phyloP scores from a whole-genome alignment of 805 yeast genomes.

The Hermanozyma aechmeae region DNA sequence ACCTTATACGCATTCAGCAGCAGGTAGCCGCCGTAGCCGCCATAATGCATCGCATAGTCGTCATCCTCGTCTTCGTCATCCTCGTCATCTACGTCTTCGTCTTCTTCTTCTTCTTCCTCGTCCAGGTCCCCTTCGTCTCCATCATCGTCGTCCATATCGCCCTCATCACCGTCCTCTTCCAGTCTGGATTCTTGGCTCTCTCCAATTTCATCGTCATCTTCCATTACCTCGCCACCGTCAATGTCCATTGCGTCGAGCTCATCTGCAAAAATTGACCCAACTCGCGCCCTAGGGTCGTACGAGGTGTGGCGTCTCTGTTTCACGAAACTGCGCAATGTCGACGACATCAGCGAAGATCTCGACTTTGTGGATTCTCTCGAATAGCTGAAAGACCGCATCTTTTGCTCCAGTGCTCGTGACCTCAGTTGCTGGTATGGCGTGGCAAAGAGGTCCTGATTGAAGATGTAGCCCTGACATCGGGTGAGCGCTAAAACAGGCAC shows the following conservation, averaged over 20 bases:
- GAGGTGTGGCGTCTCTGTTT: conserved; percentile 22
- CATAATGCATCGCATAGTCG: no score
- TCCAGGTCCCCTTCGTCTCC: no score
- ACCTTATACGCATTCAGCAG: no score
- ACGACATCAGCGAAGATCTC: neutral
- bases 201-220: neutral
- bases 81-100: no score
- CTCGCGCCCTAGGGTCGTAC: conserved; percentile 15
- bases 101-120: no score
- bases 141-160: no score
- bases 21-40: no score
- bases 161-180: no score
- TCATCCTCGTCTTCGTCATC: no score
- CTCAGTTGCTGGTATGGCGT: conserved; percentile 54
- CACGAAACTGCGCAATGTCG: neutral
- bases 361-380: conserved; percentile 1
- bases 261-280: no score
- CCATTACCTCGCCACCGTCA: conserved; percentile 2
- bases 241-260: conserved; percentile 5
- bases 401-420: conserved; percentile 24
- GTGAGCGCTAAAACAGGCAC: conserved; percentile 36
- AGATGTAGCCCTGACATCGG: conserved; percentile 65
- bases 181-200: neutral
- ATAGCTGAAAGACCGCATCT: conserved; percentile 15
- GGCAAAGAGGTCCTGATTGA: conserved; percentile 74